These are phyloP conservation scores for Uronychia binucleata DNA, from an alignment of 73 alveolate species.

Conservation along the genomic window DNA sequence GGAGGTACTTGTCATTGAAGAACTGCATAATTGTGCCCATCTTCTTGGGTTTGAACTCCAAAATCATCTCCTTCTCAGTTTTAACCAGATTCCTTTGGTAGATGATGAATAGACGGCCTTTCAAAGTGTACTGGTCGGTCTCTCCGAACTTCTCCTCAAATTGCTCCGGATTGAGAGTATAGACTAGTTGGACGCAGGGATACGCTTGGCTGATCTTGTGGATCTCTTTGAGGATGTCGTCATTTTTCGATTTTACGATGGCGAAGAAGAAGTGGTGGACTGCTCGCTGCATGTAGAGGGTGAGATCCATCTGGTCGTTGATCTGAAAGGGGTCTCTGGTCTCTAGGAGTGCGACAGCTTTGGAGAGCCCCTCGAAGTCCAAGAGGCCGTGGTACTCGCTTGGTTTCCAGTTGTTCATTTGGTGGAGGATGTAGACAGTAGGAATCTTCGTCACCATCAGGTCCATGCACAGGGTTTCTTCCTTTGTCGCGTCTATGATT, in stretches of 20 bases:
- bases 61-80: neutral
- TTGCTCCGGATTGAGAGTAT: neutral
- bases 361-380: neutral
- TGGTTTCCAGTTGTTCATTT: neutral
- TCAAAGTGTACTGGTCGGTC: neutral
- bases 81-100: neutral
- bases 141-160: neutral
- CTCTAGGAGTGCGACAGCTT: neutral
- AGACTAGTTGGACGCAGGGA: neutral
- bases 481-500: neutral
- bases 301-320: neutral
- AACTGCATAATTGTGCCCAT: neutral
- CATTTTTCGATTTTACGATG: neutral
- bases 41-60: neutral
- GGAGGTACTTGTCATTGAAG: neutral
- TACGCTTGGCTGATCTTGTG: neutral
- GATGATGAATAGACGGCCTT: neutral
- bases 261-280: neutral
- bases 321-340: neutral
- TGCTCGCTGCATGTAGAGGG: neutral
- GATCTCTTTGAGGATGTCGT: neutral
- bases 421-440: neutral
- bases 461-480: neutral
- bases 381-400: neutral
- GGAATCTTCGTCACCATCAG: neutral